Base-by-base conservation (phyloP, 2,329 filamentous ascomycete species). In the Xylariales sp. region DNA sequence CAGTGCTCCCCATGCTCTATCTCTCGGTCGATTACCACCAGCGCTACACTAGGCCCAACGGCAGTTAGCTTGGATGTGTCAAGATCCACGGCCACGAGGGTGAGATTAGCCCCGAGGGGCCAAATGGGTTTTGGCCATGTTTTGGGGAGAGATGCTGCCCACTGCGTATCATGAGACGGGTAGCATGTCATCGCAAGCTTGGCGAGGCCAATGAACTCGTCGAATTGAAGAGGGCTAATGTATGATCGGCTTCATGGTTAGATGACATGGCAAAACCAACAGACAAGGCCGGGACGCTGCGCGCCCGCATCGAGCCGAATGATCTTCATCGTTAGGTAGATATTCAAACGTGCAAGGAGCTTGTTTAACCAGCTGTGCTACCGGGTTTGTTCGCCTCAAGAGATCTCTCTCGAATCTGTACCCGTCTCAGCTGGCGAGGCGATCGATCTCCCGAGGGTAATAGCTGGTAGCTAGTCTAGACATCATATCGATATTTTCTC, bases 101-200 rank as follows among this genome's bases (percentile, higher is more conserved):
- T 46, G 23, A 46, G 14, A 57, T 62, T 32, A 61, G 49, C 32
- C 55, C 36, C 18, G 36, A 64, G 62, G 65, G 65, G 62, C 36
- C 57, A n/a, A 32, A n/a, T 30, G 65, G 61, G 65, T 68, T 68
- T 68, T 54, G 65, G 41, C 53, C 58, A 43, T 65, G 65, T 68
- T 68, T 68, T 55, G 61, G 30, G 45, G 30, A 3, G 43, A 36
- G 14, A 43, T 39, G 32, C 18, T 54, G 12, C n/a, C 46, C 48
- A 46, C 61, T 41, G 12, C 18, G 50, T 57, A 68, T 61, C 46
- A 39, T 62, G 62, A 57, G 62, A 68, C 65, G 14, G 52, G 53
- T 36, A 34, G 39, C 48, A 56, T 52, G 36, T 12, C 32, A 36
- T 39, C 55, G 41, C 52, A 45, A 53, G 49, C 28, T 62, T 34